Conservation (phyloP, 192 early-diverging fungal genomes). For the Rhizophagus sp. region DNA sequence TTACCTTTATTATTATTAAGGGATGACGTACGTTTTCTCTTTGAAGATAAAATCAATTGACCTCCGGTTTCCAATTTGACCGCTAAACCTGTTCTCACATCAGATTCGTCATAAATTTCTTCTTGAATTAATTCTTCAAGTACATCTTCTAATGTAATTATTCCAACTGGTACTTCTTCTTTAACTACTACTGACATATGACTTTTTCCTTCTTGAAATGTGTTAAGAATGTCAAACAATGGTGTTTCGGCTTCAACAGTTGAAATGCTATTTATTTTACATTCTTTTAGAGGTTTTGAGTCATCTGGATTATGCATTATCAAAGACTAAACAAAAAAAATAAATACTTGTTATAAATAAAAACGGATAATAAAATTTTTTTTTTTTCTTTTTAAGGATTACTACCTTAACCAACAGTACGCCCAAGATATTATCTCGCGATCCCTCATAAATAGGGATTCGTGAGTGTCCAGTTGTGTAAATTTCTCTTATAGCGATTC, state of each 20-base stretch:
- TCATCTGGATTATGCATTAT: conserved; percentile 65
- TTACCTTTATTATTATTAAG: background rate
- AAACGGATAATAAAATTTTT: too few species aligned
- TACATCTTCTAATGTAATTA: conserved; percentile 77
- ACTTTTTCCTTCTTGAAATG: conserved; percentile 77
- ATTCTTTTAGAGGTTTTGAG: conserved; percentile 45
- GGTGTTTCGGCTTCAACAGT: conserved; percentile 35
- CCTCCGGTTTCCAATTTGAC: conserved; percentile 21
- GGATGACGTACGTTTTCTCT: conserved; percentile 6
- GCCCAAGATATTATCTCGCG: conserved; percentile 31
- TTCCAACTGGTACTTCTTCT: conserved; percentile 48
- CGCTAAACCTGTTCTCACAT: conserved; percentile 34
- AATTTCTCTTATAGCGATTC: conserved; percentile 56
- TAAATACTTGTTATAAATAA: conserved; percentile 25
- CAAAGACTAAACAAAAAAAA: conserved; percentile 46
- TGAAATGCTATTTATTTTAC: conserved; percentile 43
- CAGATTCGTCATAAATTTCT: conserved; percentile 79
- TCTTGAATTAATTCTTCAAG: conserved; percentile 84
- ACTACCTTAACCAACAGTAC: conserved; percentile 30
- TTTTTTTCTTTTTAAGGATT: conserved; percentile 3
- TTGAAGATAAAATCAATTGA: conserved; percentile 19
- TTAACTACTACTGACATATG: conserved; percentile 68
- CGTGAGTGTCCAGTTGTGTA: conserved; percentile 61
- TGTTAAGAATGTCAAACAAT: conserved; percentile 70
- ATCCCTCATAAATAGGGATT: conserved; percentile 61